Conservation (phyloP, 768 basidiomycete species). For the Boletus tylopilopsis region DNA sequence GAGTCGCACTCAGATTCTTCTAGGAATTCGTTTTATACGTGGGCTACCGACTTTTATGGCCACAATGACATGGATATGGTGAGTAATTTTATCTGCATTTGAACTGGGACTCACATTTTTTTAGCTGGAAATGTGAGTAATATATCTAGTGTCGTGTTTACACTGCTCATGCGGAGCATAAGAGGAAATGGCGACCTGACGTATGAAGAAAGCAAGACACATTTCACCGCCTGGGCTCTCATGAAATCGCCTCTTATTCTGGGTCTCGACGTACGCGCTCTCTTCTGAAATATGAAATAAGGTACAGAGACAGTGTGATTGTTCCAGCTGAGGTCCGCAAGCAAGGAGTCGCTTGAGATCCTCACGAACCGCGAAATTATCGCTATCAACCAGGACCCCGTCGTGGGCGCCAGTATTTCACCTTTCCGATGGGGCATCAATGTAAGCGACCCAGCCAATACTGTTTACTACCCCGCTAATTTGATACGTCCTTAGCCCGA, state of each 20-base stretch:
- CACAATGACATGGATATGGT: conserved; percentile 71
- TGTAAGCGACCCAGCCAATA: conserved; percentile 34
- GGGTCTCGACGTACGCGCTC: conserved; percentile 47
- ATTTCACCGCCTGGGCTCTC: conserved; percentile 71
- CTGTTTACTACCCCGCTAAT: neutral
- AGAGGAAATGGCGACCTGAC: conserved; percentile 64
- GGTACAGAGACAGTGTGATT: neutral
- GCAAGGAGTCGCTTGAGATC: conserved; percentile 48
- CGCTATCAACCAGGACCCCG: conserved; percentile 66
- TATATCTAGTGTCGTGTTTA: neutral
- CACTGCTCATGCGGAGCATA: neutral
- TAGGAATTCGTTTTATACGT: conserved; percentile 65
- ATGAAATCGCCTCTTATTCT: conserved; percentile 68
- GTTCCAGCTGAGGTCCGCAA: conserved; percentile 47
- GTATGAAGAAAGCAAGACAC: conserved; percentile 61
- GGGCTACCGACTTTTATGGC: conserved; percentile 64
- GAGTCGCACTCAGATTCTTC: neutral
- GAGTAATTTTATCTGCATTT: conserved; percentile 13
- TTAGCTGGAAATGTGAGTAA: conserved; percentile 53
- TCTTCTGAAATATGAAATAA: conserved; percentile 5
- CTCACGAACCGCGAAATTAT: conserved; percentile 62
- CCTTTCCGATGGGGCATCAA: conserved; percentile 70
- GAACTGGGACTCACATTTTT: neutral
- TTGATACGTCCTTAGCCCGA: conserved; percentile 25
- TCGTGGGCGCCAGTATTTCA: conserved; percentile 55